Percentiles rank a stretch among this genome's conserved stretches.
These are phyloP conservation scores for Bruguiera parviflora DNA, from an alignment of 345 rosid genomes.

Conservation along the genomic window DNA sequence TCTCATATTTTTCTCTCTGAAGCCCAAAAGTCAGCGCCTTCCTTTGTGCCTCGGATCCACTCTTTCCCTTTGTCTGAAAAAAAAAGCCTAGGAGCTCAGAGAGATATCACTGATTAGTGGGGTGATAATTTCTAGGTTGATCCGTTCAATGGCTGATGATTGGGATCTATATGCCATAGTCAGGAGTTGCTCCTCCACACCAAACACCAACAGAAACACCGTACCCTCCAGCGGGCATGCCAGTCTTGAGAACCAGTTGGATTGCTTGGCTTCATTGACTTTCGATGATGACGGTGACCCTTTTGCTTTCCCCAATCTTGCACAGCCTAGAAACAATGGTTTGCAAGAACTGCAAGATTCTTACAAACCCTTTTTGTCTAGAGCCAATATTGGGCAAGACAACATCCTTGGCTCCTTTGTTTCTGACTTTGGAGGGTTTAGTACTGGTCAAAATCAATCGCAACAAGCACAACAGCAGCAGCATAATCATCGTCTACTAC, in stretches of 20 bases:
- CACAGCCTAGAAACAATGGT: slow-evolving; percentile 11
- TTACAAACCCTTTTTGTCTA: slow-evolving; percentile 48
- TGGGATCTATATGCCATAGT: slow-evolving; percentile 91
- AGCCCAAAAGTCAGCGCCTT: slow-evolving; percentile 74
- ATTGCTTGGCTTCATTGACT: slow-evolving; percentile 35
- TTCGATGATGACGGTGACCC: slow-evolving; percentile 34
- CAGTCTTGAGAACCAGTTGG: slow-evolving; percentile 24
- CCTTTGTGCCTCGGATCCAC: slow-evolving; percentile 36
- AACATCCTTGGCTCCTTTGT: slow-evolving; percentile 22
- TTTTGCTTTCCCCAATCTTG: slow-evolving; percentile 34
- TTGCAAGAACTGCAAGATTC: slow-evolving; percentile 54
- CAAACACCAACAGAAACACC: not conserved
- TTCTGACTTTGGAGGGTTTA: slow-evolving; percentile 19
- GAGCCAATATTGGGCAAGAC: slow-evolving; percentile 2
- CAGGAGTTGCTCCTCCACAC: slow-evolving; percentile 47
- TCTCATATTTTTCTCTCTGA: not conserved
- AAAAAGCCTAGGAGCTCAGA: not conserved
- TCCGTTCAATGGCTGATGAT: slow-evolving; percentile 32
- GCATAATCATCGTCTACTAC: not conserved
- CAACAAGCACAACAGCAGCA: slow-evolving; percentile 23
- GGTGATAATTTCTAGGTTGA: slow-evolving; percentile 24
- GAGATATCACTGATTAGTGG: not conserved
- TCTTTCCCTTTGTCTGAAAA: slow-evolving; percentile 18
- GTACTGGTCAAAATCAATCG: slow-evolving; percentile 19
- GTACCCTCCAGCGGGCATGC: not conserved